Conservation (phyloP, 2,329 filamentous ascomycete species). For the Penicillium sp. region DNA sequence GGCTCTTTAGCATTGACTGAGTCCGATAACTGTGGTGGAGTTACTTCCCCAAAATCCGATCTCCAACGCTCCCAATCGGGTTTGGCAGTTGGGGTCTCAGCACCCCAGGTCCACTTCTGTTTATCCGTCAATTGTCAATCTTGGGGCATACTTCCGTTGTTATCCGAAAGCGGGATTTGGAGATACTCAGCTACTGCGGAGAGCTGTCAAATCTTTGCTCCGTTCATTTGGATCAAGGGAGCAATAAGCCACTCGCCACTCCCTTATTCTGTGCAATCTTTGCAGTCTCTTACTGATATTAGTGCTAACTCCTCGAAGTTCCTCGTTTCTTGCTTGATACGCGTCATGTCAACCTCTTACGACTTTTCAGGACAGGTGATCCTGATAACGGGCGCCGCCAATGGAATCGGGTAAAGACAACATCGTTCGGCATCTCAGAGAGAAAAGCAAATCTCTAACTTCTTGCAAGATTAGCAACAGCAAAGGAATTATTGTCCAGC, state of each 20-base stretch:
- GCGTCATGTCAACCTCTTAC: background rate
- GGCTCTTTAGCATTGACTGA: background rate
- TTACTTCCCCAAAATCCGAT: background rate
- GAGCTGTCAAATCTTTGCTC: background rate
- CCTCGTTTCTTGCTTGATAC: background rate
- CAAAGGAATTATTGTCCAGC: background rate
- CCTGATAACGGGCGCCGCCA: background rate
- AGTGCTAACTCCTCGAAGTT: background rate
- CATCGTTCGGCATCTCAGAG: background rate
- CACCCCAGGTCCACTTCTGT: background rate
- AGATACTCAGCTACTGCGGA: background rate
- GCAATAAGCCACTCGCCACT: background rate
- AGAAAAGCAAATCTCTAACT: background rate
- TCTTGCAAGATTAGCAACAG: background rate
- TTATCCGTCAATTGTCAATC: background rate
- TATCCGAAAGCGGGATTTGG: background rate
- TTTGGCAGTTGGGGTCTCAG: background rate
- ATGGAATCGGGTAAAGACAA: background rate
- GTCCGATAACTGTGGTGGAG: background rate
- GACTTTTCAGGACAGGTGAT: background rate
- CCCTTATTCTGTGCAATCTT: background rate
- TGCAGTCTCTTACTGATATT: background rate
- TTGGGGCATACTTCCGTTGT: background rate
- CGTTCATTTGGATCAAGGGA: background rate
- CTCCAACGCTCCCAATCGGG: background rate